Conservation (phyloP, 176 grass and related monocot genomes). For the Oryza rufipogon region DNA sequence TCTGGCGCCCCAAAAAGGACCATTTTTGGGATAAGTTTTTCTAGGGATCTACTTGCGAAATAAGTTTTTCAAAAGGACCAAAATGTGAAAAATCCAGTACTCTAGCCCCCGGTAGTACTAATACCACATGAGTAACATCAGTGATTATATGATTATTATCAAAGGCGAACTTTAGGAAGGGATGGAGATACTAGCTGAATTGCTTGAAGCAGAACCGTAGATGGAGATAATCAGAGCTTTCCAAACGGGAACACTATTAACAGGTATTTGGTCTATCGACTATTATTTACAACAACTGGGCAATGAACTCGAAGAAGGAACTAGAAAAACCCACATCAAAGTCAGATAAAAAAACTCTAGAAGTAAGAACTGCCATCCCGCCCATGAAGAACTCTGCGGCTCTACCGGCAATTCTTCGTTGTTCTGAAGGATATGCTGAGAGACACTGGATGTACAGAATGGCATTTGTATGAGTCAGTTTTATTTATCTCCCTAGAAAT, state of each 20-base stretch:
- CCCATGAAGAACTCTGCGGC: neutral
- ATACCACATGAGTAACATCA: too few relatives aligned
- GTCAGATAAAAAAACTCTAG: neutral
- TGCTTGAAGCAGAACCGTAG: neutral
- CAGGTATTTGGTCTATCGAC: neutral
- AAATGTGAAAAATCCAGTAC: too few relatives aligned
- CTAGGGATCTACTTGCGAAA: too few relatives aligned
- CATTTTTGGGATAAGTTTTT: too few relatives aligned
- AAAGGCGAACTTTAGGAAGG: neutral
- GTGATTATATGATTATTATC: neutral
- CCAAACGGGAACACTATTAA: neutral
- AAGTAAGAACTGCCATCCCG: neutral
- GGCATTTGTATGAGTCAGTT: conserved; percentile 10
- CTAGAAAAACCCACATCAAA: neutral
- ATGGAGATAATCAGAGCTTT: neutral
- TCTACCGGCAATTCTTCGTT: neutral
- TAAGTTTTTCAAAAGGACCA: too few relatives aligned
- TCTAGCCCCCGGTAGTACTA: too few relatives aligned
- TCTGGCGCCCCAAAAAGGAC: too few relatives aligned
- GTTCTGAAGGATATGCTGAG: neutral
- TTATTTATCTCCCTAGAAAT: conserved; percentile 38
- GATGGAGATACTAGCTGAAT: neutral
- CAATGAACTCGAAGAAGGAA: neutral
- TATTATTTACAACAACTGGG: neutral
- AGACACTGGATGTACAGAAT: neutral